Evolutionary conservation across 2,329 filamentous ascomycete species (phyloP), one percentile per base, ranked within the genome.

Genomic region (Coniochaeta prunicola): DNA sequence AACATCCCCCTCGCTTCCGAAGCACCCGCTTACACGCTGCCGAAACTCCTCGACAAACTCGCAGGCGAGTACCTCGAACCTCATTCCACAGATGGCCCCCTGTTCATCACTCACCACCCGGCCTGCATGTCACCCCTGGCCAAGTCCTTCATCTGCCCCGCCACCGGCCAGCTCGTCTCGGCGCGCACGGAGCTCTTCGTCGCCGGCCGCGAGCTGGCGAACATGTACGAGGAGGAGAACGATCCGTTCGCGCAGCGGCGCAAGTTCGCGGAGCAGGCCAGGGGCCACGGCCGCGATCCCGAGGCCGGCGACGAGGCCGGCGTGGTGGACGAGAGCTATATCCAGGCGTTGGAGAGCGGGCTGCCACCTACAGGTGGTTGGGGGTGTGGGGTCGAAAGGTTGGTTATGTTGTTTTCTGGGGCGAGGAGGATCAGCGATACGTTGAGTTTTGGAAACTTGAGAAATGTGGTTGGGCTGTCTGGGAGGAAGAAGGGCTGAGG

Each of bases 141-240:
- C 26, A 97, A 97, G 77, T 92, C 90, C 57, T 96, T 91, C 74
- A 67, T 80, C 21, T 91, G 92, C 70, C 82, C 85, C 0, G 72
- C 69, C 9, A 88, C 87, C 0, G 78, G 80, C 15, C 92, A 97
- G 70, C 73, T 82, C 9, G 85, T 96, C 1, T 88, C 91, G 1
- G 90, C 91, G 0, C 87, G 92, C 6, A 90, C 89, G 0, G 92
- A 97, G 73, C 82, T 96, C 24, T 96, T 96, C 74, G 84, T 96
- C 62, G 76, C 84, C 56, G 86, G 88, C 42, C 84, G 85, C 58
- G 94, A 99, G 70, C 81, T 96, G 33, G 91, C 93, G 61, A 99
- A 99, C 73, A 96, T 93, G 77, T 99, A 99, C 72, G 94, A 99
- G 72, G 94, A 99, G 74, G 94, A 99, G 71, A 99, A 99, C 72